Percentiles rank a stretch among this genome's conserved stretches.
Evolutionary conservation across 352 stramenopile genomes (phyloP).

Genomic region (Pythium pyrilobum): DNA sequence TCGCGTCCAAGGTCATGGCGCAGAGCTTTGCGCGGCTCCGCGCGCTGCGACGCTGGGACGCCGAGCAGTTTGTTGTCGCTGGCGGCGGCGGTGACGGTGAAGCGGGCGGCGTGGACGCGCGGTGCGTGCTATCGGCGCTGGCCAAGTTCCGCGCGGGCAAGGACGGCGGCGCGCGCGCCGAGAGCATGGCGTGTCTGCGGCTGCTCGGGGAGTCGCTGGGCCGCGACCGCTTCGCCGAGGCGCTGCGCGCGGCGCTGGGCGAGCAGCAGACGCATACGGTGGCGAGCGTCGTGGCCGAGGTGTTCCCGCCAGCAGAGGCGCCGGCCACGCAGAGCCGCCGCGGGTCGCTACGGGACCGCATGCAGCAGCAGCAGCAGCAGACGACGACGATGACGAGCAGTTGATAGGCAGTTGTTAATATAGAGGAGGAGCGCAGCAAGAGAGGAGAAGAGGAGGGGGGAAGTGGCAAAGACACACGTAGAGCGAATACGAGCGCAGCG

Average conservation of each 20-base stretch:
- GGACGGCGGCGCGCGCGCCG: conserved; percentile 33
- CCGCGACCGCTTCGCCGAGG: conserved; percentile 18
- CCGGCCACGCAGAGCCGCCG: not conserved
- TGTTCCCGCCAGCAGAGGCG: conserved; percentile 9
- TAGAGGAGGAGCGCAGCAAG: no score
- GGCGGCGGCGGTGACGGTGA: no score
- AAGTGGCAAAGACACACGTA: no score
- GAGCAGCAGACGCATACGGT: conserved; percentile 16
- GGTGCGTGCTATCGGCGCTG: conserved; percentile 30
- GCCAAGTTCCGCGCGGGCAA: conserved; percentile 44
- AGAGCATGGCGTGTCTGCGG: conserved; percentile 37
- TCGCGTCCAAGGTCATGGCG: conserved; percentile 39
- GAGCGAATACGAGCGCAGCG: no score
- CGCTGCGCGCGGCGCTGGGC: conserved; percentile 28
- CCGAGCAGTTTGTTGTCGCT: conserved; percentile 1
- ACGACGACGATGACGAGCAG: no score
- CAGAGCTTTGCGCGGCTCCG: conserved; percentile 25
- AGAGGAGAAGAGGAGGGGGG: no score
- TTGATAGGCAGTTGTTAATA: no score
- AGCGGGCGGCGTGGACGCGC: not conserved
- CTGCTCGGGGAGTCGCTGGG: conserved; percentile 38
- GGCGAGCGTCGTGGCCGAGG: conserved; percentile 38
- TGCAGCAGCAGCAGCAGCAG: conserved; percentile 1
- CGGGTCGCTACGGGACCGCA: conserved; percentile 16
- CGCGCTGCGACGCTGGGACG: not conserved